Evolutionary conservation across 768 basidiomycete species (phyloP), one percentile per base, ranked within the genome.

Genomic region (Boletus vermiculosoides): DNA sequence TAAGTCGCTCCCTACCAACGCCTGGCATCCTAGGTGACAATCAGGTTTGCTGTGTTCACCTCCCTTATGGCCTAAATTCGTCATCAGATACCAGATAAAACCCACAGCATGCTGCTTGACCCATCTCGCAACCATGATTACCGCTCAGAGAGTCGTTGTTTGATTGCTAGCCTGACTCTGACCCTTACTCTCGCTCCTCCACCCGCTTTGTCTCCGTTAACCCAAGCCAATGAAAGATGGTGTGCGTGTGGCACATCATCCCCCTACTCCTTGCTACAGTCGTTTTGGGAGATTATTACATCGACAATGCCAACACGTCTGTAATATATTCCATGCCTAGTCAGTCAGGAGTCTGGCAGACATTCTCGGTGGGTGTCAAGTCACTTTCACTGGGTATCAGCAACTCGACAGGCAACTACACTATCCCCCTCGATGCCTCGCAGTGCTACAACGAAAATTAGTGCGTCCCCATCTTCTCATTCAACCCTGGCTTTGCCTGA

Each of bases 381-480:
- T 11, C 28, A 4, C 58, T 62, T 28, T 28, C 0, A 12, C 33
- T 68, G 13, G 12, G 25, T 2, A 15, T 65, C 16, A 58, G 12
- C 33, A 65, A 67, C 25, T 57, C 59, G 36, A 67, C 63, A 2
- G 67, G 68, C 34, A 61, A 54, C 47, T 57, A 59, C 20, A 54
- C 39, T 3, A 58, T 70, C 36, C 4, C 25, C 31, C 49, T 69
- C 28, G 55, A 64, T 46, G 31, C 65, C 1, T 62, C 65, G 0
- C 20, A 57, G 3, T 68, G 67, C 41, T 69, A 67, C 15, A 48
- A 69, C 31, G 39, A 62, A 33, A 66, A 69, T 45, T 70, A 70
- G 67, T 68, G 47, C n/a, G 68, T 62, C 11, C 16, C 31, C 10
- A 7, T 45, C 33, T 36, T 44, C 28, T 3, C 12, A 3, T 30